Percentiles rank a stretch among this genome's conserved stretches.
phyloP scores from a whole-genome alignment of 2,329 filamentous ascomycete genomes.

The Pezicula rhizophila region DNA sequence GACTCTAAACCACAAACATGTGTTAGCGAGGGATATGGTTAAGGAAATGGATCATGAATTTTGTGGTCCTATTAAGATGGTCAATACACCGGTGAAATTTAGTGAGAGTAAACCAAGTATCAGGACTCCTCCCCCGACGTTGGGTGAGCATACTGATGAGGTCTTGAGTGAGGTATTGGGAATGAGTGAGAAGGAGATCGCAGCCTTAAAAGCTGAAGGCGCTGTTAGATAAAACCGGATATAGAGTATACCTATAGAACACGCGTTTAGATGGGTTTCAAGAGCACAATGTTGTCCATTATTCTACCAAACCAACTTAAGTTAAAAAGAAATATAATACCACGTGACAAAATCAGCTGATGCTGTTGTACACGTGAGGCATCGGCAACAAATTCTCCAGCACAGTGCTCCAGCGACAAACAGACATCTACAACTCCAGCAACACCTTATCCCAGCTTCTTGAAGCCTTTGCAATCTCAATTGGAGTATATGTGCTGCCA shows the following conservation, averaged over 20 bases:
- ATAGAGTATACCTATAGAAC: background rate
- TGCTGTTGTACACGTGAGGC: background rate
- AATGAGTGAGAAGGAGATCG: conserved; percentile 52
- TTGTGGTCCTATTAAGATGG: conserved; percentile 81
- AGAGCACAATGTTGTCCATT: background rate
- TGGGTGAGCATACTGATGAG: conserved; percentile 84
- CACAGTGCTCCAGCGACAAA: background rate
- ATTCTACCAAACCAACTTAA: too few species aligned
- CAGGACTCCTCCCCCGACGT: conserved; percentile 70
- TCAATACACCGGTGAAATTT: conserved; percentile 94
- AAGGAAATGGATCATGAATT: conserved; percentile 75
- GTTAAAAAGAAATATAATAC: too few species aligned
- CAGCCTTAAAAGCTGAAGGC: conserved; percentile 56
- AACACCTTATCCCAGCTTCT: too few species aligned
- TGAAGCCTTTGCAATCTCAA: too few species aligned
- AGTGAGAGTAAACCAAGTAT: conserved; percentile 75
- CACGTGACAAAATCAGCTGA: background rate
- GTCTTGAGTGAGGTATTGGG: conserved; percentile 61
- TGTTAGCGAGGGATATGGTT: conserved; percentile 81
- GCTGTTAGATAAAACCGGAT: conserved; percentile 48
- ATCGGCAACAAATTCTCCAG: background rate
- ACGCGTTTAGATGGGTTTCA: background rate
- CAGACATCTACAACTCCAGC: too few species aligned
- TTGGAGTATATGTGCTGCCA: too few species aligned
- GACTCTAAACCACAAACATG: conserved; percentile 79